These are phyloP conservation scores for Neopestalotiopsis sp. DNA, from an alignment of 2,329 filamentous ascomycete genomes.

Conservation along the genomic window DNA sequence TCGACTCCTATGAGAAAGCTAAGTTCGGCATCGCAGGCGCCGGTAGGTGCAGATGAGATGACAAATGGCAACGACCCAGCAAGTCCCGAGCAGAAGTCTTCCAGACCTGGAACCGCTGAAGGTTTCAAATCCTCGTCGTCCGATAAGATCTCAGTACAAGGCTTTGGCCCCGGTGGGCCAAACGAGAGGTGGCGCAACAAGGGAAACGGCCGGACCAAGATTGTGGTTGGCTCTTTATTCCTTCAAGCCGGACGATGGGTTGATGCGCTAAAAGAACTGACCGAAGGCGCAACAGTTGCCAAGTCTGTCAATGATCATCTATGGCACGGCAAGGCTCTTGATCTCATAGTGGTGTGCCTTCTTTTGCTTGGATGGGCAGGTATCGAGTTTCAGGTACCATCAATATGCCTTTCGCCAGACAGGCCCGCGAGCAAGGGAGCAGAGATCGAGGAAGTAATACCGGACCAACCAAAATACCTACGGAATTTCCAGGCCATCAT, in stretches of 20 bases:
- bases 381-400: slow-evolving; percentile 79
- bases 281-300: slow-evolving; percentile 78
- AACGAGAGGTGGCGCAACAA: slow-evolving; percentile 81
- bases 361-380: slow-evolving; percentile 84
- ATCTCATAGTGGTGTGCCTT: slow-evolving; percentile 83
- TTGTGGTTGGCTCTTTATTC: slow-evolving; percentile 85
- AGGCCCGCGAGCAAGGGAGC: slow-evolving; percentile 42
- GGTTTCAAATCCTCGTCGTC: slow-evolving; percentile 56
- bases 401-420: slow-evolving; percentile 58
- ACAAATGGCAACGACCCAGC: slow-evolving; percentile 38
- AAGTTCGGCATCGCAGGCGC: slow-evolving; percentile 50
- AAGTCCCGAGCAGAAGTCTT: slow-evolving; percentile 47
- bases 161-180: slow-evolving; percentile 73
- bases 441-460: slow-evolving; percentile 46
- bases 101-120: slow-evolving; percentile 47
- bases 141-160: slow-evolving; percentile 68
- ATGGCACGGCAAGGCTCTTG: slow-evolving; percentile 97
- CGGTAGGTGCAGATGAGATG: slow-evolving; percentile 56
- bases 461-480: slow-evolving; percentile 57
- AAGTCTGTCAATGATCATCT: slow-evolving; percentile 86
- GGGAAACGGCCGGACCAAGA: slow-evolving; percentile 78
- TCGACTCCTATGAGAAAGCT: slow-evolving; percentile 56
- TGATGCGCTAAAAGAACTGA: slow-evolving; percentile 83
- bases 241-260: slow-evolving; percentile 89
- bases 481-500: slow-evolving; percentile 63